Evolutionary conservation across 2,329 filamentous ascomycete species (phyloP), one percentile per base, ranked within the genome.

Genomic region (Atkinsonella hypoxylon): DNA sequence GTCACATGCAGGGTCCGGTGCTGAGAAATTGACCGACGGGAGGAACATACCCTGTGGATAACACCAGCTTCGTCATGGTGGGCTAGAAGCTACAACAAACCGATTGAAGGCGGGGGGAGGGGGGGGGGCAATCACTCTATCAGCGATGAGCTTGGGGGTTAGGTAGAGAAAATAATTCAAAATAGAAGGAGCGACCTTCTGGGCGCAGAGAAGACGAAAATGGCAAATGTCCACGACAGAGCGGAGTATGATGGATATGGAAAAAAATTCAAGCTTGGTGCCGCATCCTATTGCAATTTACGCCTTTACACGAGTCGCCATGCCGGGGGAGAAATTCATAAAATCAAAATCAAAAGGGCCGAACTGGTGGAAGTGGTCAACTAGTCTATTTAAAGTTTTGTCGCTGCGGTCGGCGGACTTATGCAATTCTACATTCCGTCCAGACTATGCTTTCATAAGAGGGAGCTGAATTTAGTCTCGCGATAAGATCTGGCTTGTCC

Each of bases 31-130:
- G 54, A 42, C 17, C 17, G 51, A 51, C 50, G 48, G 38, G 41
- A 47, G 26, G 26, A 52, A 70, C 84, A 61, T 78, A 93, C 88
- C 85, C 88, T 57, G 89, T 94, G 51, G 87, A 94, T 49, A 94
- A 79, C 57, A 94, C 78, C 64, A 94, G 75, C 73, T 88, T 88
- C 72, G 88, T 88, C 75, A 78, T 82, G 63, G 55, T 65, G 62
- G 45, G 49, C 52, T 30, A 6, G n/a, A 12, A 15, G 26, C 17
- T 39, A 39, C 44, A 32, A 43, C 26, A 22, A 22, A 34, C 4
- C 22, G 11, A 26, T 34, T 48, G 41, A 31, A n/a, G 17, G n/a
- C 10, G 26, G 41, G 18, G 9, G 10, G 1, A 2, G 1, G 36
- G 18, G 11, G 12, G 15, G 11, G 9, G 22, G 7, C 8, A n/a